A percentile compares a stretch with the other conserved stretches of the same genome.
Evolutionary conservation across 345 rosid genomes (phyloP).

Genomic region (Populus euphratica): DNA sequence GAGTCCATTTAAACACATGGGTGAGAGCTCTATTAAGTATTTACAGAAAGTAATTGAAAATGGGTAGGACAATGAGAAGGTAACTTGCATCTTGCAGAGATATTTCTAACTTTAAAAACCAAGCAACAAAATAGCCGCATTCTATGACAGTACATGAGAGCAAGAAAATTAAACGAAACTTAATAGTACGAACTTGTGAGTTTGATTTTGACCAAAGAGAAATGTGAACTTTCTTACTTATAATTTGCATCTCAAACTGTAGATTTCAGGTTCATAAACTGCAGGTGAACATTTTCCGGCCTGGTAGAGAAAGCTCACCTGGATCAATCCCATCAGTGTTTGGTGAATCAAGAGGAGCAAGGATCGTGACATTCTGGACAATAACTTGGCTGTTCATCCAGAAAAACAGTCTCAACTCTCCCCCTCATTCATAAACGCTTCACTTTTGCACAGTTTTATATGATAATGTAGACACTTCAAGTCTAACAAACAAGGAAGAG

Average conservation of each 20-base stretch:
- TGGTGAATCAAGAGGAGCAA: slow-evolving; percentile 92
- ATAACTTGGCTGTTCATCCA: slow-evolving; percentile 74
- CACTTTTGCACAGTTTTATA: slow-evolving; percentile 31
- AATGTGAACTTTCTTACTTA: background rate
- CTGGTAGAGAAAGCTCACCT: slow-evolving; percentile 45
- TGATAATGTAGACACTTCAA: slow-evolving; percentile 11
- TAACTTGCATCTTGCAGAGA: background rate
- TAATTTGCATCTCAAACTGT: slow-evolving; percentile 7
- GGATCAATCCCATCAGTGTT: slow-evolving; percentile 97
- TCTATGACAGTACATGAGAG: background rate
- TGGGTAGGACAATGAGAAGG: background rate
- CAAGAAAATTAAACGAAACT: background rate
- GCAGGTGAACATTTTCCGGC: slow-evolving; percentile 1
- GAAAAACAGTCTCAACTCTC: slow-evolving; percentile 39
- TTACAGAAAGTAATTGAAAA: background rate
- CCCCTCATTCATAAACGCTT: slow-evolving; percentile 37
- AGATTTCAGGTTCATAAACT: background rate
- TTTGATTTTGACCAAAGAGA: background rate
- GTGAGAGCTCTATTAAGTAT: background rate
- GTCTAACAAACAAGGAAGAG: slow-evolving; percentile 19
- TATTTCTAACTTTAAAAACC: background rate
- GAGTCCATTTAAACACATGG: slow-evolving; percentile 26
- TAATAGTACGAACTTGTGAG: background rate
- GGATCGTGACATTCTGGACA: slow-evolving; percentile 78
- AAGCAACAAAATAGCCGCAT: background rate